These are phyloP conservation scores for Chytriomyces sp. DNA, from an alignment of 192 early-diverging fungal genomes.

Conservation along the genomic window DNA sequence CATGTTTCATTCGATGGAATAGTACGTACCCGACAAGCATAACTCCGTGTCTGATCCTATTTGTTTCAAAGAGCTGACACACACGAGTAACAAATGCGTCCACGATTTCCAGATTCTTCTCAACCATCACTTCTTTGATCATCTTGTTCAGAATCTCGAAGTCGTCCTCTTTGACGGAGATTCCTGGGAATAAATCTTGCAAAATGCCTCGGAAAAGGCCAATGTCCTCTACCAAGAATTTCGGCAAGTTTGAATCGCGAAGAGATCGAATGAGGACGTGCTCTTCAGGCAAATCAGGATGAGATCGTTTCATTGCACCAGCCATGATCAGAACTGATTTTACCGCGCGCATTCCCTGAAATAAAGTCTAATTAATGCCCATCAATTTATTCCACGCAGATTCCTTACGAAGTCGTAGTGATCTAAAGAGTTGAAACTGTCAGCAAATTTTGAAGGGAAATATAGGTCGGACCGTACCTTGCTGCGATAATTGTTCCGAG, in stretches of 20 bases:
- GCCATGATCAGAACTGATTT: slow-evolving; percentile 70
- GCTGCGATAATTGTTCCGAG: slow-evolving; percentile 66
- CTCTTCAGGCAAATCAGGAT: slow-evolving; percentile 61
- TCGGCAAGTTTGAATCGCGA: slow-evolving; percentile 65
- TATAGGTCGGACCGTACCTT: slow-evolving; percentile 15
- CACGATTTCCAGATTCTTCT: slow-evolving; percentile 55
- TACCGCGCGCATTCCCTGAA: slow-evolving; percentile 62
- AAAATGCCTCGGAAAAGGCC: slow-evolving; percentile 64
- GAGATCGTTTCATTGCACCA: slow-evolving; percentile 59
- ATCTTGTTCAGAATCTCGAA: slow-evolving; percentile 52
- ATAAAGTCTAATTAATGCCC: neutral
- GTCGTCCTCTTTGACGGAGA: slow-evolving; percentile 57
- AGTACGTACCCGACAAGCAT: slow-evolving; percentile 57
- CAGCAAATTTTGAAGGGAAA: neutral
- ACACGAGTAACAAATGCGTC: slow-evolving; percentile 59
- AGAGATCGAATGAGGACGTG: slow-evolving; percentile 62
- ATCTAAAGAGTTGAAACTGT: slow-evolving; percentile 34
- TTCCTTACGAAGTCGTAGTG: slow-evolving; percentile 62
- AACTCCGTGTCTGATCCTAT: slow-evolving; percentile 62
- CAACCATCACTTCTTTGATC: slow-evolving; percentile 56
- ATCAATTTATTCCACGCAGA: neutral
- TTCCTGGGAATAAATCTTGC: slow-evolving; percentile 61
- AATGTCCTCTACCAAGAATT: slow-evolving; percentile 65
- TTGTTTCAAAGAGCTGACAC: slow-evolving; percentile 65
- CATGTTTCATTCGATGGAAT: neutral